These are phyloP conservation scores for Somion occarium DNA, from an alignment of 1,284 basidiomycete genomes.

Conservation along the genomic window DNA sequence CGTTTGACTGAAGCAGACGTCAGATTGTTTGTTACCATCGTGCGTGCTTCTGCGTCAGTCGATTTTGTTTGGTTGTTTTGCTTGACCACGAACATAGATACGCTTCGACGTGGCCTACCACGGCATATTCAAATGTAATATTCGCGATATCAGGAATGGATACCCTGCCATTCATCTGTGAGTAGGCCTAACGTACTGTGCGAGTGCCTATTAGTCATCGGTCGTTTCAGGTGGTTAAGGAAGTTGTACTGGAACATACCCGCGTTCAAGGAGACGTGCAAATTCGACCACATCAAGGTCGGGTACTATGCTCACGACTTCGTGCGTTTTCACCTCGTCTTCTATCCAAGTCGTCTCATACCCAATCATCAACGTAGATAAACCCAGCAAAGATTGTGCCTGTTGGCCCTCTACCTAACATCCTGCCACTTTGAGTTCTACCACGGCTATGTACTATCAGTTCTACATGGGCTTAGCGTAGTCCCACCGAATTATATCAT, in stretches of 20 bases:
- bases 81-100: constrained; percentile 28
- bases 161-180: constrained; percentile 79
- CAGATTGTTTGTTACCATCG: constrained; percentile 87
- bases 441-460: not conserved
- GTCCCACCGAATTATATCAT: not conserved
- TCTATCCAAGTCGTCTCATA: not conserved
- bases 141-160: constrained; percentile 70
- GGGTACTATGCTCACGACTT: constrained; percentile 72
- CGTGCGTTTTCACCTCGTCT: constrained; percentile 29
- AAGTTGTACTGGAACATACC: constrained; percentile 89
- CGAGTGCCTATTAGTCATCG: no score
- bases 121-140: constrained; percentile 93
- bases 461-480: no score
- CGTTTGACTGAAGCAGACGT: constrained; percentile 90
- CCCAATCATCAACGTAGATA: not conserved
- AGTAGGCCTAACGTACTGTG: no score
- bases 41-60: constrained; percentile 25
- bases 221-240: constrained; percentile 82
- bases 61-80: not conserved
- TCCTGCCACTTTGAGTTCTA: constrained; percentile 46
- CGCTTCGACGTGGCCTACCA: constrained; percentile 85
- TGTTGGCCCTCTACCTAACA: constrained; percentile 62
- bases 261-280: constrained; percentile 86
- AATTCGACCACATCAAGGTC: constrained; percentile 86
- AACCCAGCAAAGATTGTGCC: constrained; percentile 51